phyloP scores from a whole-genome alignment of 441 rosid species.

The Mallotus japonicus region DNA sequence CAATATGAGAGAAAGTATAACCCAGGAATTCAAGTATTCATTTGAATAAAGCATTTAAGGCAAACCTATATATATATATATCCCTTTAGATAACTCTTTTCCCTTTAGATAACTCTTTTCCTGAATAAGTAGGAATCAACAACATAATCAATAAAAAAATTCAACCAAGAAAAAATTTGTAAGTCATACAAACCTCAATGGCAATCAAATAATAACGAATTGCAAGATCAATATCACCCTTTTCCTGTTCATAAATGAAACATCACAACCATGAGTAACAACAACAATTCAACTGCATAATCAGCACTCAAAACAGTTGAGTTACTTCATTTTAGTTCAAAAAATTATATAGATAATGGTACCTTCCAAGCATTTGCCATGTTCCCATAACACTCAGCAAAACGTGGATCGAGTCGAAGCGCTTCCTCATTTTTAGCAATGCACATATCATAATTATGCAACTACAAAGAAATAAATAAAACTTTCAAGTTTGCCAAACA shows the following conservation, averaged over 20 bases:
- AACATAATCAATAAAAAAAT: neutral
- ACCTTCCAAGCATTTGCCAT: constrained; percentile 99
- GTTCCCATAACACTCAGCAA: constrained; percentile 99
- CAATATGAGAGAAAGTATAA: neutral
- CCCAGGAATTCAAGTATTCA: neutral
- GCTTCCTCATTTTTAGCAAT: constrained; percentile 95
- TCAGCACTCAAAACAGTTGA: neutral
- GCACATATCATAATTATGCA: constrained; percentile 98
- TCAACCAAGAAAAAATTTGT: constrained; percentile 5
- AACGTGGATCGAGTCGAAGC: constrained; percentile 81
- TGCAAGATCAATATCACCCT: constrained; percentile 90
- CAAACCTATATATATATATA: neutral
- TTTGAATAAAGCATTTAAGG: neutral
- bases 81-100: too few species aligned
- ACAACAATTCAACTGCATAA: neutral
- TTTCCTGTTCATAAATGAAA: constrained; percentile 57
- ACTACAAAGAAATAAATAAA: constrained; percentile 35
- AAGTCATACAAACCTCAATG: constrained; percentile 76
- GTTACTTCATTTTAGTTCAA: neutral
- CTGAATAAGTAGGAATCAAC: neutral
- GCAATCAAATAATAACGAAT: constrained; percentile 91
- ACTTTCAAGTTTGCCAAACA: neutral
- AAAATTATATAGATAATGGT: constrained; percentile 16
- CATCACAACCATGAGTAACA: constrained; percentile 17
- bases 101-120: neutral